Evolutionary conservation across 2,329 filamentous ascomycete genomes (phyloP), one percentile per base, ranked within the genome.

Genomic region (Fusarium nygamai): DNA sequence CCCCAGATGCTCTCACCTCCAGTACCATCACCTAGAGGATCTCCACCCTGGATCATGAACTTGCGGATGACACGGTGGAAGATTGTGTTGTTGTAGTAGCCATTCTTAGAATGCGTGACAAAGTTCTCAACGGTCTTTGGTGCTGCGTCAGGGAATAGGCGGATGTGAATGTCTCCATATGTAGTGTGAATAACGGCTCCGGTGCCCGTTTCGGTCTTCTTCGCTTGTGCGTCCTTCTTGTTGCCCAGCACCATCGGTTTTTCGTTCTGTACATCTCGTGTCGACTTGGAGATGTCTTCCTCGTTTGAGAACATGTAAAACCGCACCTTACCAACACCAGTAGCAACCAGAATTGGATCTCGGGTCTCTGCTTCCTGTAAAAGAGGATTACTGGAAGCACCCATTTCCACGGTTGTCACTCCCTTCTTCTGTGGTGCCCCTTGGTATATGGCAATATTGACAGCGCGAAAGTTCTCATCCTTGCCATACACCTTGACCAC

Each of bases 291-390:
- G 59, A 96, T 88, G 31, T 94, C 93, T 43, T 92, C 90, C 44
- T 98, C 93, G 82, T 98, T 97, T 41, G 94, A 98, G 83, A 98
- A 99, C 91, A 98, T 95, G 88, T 98, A 99, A 85, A 99, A 99
- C 46, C 97, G 93, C 34, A 93, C 90, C 84, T 98, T 98, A 72
- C 92, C 93, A 51, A 93, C 92, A 1, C 92, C 96, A 0, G 96
- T 98, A 16, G 90, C 88, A 50, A 97, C 89, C 13, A 99, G 86
- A 80, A 98, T 96, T 0, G 97, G 95, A 80, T 99, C 96, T 70
- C 95, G 90, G 27, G 91, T 90, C 83, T 98, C 96, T 4, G 96
- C 94, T 85, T 98, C 95, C 80, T 96, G 94, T 6, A 99, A 88
- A 2, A 99, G 88, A 1, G 97, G 96, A 81, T 99, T 99, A 77